These are phyloP conservation scores for Yamadazyma kitorensis DNA, from an alignment of 805 yeast species.

Conservation along the genomic window DNA sequence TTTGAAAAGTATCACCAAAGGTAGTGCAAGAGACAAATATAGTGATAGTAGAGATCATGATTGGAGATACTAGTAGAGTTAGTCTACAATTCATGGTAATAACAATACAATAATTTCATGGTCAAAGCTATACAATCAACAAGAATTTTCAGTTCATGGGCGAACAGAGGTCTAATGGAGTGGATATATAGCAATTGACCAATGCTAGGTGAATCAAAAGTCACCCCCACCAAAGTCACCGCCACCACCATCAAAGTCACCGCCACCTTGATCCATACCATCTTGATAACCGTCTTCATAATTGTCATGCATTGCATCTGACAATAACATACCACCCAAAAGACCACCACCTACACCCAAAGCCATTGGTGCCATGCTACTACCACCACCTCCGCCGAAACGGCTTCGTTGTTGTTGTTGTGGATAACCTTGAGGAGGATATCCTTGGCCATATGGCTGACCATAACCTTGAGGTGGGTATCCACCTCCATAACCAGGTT, in stretches of 20 bases:
- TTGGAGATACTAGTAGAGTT: too few relatives aligned
- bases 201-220: conserved; percentile 7
- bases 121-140: too few relatives aligned
- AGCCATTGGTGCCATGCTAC: conserved; percentile 34
- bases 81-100: too few relatives aligned
- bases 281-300: conserved; percentile 45
- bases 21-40: background rate
- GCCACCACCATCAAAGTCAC: conserved; percentile 22
- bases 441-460: too few relatives aligned
- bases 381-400: conserved; percentile 37
- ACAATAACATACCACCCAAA: conserved; percentile 40
- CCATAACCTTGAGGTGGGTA: conserved; percentile 27
- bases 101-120: too few relatives aligned
- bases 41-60: too few relatives aligned
- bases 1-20: background rate
- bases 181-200: too few relatives aligned
- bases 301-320: conserved; percentile 41
- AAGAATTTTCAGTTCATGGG: too few relatives aligned
- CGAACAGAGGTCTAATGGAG: too few relatives aligned
- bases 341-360: conserved; percentile 53
- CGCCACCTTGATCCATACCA: conserved; percentile 36
- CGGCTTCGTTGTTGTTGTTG: conserved; percentile 20
- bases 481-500: conserved; percentile 20
- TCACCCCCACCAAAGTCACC: conserved; percentile 13
- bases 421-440: conserved; percentile 27